Conservation (phyloP, 2,329 filamentous ascomycete genomes). For the Raffaelea ambrosiae region DNA sequence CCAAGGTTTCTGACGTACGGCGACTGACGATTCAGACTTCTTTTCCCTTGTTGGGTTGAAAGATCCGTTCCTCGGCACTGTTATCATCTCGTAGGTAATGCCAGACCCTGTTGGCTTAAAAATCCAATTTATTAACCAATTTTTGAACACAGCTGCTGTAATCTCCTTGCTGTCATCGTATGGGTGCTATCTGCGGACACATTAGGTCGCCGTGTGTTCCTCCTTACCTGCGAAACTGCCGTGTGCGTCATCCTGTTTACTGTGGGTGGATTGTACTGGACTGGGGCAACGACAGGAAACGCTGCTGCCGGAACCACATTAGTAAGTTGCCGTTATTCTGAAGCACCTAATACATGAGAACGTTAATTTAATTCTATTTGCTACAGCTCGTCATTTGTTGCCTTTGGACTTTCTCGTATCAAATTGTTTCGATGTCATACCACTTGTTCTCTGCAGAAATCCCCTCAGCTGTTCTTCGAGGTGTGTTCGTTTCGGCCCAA, state of each 20-base stretch:
- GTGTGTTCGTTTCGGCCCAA: no score
- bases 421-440: conserved; percentile 3
- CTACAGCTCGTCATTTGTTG: conserved; percentile 5
- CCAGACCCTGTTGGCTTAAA: no score
- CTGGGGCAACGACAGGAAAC: conserved; percentile 3
- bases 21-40: not conserved
- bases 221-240: conserved; percentile 3
- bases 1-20: not conserved
- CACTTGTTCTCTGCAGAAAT: conserved; percentile 8
- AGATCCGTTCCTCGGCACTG: conserved; percentile 5
- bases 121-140: no score
- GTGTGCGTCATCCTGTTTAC: conserved; percentile 4
- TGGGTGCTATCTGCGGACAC: conserved; percentile 3
- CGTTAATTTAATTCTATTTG: no score
- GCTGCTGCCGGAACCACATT: conserved; percentile 4
- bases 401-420: conserved; percentile 6
- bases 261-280: conserved; percentile 7
- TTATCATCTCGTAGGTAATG: conserved; percentile 5
- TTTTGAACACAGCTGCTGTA: conserved; percentile 5
- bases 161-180: conserved; percentile 6
- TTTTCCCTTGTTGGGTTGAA: conserved; percentile 5
- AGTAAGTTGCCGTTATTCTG: no score
- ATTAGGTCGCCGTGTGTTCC: conserved; percentile 3
- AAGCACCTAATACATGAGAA: no score
- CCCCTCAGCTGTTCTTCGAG: conserved; percentile 6